Percentiles rank a stretch among this genome's conserved stretches.
These are phyloP conservation scores for Podospora anserina DNA, from an alignment of 495 filamentous ascomycete genomes.

Conservation along the genomic window DNA sequence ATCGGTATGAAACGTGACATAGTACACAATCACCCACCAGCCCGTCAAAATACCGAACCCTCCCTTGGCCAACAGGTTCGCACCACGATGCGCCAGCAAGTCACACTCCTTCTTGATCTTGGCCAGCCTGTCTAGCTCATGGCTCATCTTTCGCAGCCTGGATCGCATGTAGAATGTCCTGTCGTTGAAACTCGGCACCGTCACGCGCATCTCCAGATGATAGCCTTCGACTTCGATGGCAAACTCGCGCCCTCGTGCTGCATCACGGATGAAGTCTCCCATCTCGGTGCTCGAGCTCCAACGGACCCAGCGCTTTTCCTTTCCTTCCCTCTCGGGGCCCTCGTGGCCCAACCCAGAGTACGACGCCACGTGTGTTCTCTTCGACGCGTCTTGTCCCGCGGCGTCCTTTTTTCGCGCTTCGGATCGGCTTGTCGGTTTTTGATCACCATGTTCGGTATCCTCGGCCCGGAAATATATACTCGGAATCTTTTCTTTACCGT, in stretches of 20 bases:
- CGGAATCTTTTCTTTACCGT: conserved; percentile 63
- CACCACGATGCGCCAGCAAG: conserved; percentile 65
- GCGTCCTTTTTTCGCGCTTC: conserved; percentile 27
- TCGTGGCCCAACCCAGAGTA: conserved; percentile 61
- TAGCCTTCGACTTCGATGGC: conserved; percentile 77
- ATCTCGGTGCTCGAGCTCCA: conserved; percentile 90
- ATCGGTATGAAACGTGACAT: conserved; percentile 72
- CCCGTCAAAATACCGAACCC: conserved; percentile 67
- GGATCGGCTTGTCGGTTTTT: conserved; percentile 32
- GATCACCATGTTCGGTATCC: conserved; percentile 61
- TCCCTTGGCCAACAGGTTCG: conserved; percentile 73
- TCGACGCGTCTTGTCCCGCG: conserved; percentile 6
- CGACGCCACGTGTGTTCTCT: conserved; percentile 48
- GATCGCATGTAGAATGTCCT: conserved; percentile 81
- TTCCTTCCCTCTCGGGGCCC: conserved; percentile 36
- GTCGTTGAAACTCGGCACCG: conserved; percentile 83
- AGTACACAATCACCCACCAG: conserved; percentile 82
- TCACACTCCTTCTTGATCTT: conserved; percentile 83
- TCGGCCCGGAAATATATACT: conserved; percentile 77
- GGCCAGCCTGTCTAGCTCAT: conserved; percentile 61
- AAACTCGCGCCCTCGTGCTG: conserved; percentile 78
- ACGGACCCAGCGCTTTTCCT: conserved; percentile 65
- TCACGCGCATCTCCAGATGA: conserved; percentile 65
- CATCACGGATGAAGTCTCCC: conserved; percentile 93
- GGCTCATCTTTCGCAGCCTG: conserved; percentile 66